Conservation (phyloP, 495 filamentous ascomycete genomes). For the Aspergillus funiculosus region DNA sequence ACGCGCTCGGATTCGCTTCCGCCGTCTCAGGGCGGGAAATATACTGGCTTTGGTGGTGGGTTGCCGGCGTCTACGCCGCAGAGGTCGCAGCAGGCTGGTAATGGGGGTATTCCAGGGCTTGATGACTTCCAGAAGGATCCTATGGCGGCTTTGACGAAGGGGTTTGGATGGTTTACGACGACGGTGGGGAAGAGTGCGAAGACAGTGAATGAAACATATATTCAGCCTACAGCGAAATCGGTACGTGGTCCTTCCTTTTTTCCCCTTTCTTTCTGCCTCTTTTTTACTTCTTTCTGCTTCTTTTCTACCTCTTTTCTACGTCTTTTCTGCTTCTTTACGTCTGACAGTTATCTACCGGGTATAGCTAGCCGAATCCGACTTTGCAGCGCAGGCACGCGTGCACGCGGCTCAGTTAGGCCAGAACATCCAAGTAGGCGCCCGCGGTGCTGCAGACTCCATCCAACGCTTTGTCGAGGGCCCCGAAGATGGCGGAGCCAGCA, state of each 20-base stretch:
- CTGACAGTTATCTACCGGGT: background rate
- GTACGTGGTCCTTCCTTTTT: constrained; percentile 37
- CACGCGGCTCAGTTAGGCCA: constrained; percentile 63
- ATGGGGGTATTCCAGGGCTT: constrained; percentile 52
- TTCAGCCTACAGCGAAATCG: constrained; percentile 85
- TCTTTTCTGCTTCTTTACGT: background rate
- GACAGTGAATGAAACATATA: constrained; percentile 78
- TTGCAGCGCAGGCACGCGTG: constrained; percentile 71
- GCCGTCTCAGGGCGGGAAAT: constrained; percentile 89
- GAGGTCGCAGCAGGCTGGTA: constrained; percentile 18
- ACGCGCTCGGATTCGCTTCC: constrained; percentile 64
- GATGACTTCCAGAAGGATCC: constrained; percentile 90
- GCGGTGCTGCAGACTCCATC: constrained; percentile 69
- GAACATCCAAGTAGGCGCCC: constrained; percentile 57
- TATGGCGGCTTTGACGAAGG: constrained; percentile 78
- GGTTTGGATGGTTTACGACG: constrained; percentile 87
- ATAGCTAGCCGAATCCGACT: constrained; percentile 78
- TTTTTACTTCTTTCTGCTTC: background rate
- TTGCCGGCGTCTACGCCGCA: constrained; percentile 36
- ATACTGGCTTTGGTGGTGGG: constrained; percentile 78
- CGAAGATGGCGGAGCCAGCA: constrained; percentile 24
- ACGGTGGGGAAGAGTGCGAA: constrained; percentile 84
- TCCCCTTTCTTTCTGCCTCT: background rate
- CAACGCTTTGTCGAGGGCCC: constrained; percentile 74
- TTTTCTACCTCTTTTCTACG: background rate